Conservation (phyloP, 176 grass and related monocot species). For the Musa itinerans region DNA sequence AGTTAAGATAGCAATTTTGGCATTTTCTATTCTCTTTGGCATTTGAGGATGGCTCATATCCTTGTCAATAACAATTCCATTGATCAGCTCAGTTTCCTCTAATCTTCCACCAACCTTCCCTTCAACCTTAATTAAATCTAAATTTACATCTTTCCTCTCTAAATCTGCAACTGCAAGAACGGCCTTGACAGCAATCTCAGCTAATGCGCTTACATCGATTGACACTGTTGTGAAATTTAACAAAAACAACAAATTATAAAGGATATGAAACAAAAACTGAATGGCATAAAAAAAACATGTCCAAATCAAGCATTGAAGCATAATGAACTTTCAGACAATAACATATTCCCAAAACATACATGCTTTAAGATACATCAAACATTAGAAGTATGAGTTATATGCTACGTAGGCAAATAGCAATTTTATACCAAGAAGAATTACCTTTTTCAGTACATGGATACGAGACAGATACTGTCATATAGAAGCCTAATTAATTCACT, state of each 20-base stretch:
- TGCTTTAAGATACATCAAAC: too few species aligned
- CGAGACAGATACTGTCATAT: too few species aligned
- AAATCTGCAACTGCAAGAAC: constrained; percentile 94
- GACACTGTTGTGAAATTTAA: constrained; percentile 32
- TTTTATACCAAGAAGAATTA: too few species aligned
- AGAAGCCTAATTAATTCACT: too few species aligned
- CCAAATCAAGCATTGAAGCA: too few species aligned
- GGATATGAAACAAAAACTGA: too few species aligned
- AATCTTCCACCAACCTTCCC: constrained; percentile 91
- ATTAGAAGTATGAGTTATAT: too few species aligned
- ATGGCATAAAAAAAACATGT: background rate
- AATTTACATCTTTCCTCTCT: constrained; percentile 94
- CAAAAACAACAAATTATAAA: too few species aligned
- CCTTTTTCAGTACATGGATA: too few species aligned
- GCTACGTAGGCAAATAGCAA: too few species aligned
- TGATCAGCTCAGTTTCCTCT: constrained; percentile 83
- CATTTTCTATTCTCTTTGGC: constrained; percentile 95
- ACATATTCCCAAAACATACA: too few species aligned
- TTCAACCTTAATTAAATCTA: constrained; percentile 94
- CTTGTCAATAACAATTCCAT: constrained; percentile 91
- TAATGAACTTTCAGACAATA: too few species aligned
- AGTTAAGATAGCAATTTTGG: constrained; percentile 84
- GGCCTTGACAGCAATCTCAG: constrained; percentile 85
- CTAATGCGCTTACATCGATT: constrained; percentile 69
- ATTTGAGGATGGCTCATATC: constrained; percentile 99